phyloP scores from a whole-genome alignment of 208 protist species.

The Angomonas ambiguus region DNA sequence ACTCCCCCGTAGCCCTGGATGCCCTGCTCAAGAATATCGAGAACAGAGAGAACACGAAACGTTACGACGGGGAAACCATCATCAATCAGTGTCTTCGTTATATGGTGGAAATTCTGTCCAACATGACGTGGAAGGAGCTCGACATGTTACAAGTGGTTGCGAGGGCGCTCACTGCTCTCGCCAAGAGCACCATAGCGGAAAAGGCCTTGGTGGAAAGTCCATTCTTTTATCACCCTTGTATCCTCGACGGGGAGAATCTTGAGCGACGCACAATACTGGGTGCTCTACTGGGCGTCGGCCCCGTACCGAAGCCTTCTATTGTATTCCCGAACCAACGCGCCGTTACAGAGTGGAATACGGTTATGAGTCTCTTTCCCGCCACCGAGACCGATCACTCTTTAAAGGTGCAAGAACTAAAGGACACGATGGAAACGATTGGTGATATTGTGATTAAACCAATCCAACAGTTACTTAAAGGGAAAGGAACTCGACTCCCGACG shows the following conservation, averaged over 20 bases:
- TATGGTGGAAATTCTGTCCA: constrained; percentile 45
- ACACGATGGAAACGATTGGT: constrained; percentile 34
- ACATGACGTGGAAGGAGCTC: constrained; percentile 43
- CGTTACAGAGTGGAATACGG: constrained; percentile 20
- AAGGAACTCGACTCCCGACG: constrained; percentile 57
- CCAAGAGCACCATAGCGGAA: constrained; percentile 34
- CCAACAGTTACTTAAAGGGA: constrained; percentile 45
- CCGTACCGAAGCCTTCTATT: constrained; percentile 14
- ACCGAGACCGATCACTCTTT: constrained; percentile 31
- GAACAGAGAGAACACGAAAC: constrained; percentile 19
- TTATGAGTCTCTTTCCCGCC: constrained; percentile 47
- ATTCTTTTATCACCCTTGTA: constrained; percentile 45
- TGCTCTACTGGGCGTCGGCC: constrained; percentile 62
- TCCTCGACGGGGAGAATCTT: constrained; percentile 49
- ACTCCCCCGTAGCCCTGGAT: constrained; percentile 42
- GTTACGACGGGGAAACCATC: constrained; percentile 33
- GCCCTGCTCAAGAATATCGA: constrained; percentile 64
- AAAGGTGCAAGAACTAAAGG: constrained; percentile 47
- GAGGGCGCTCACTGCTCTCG: constrained; percentile 38
- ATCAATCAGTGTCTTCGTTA: constrained; percentile 67
- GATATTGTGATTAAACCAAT: constrained; percentile 53
- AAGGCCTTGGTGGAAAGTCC: constrained; percentile 40
- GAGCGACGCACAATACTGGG: constrained; percentile 72
- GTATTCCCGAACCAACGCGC: background rate
- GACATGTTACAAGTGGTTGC: constrained; percentile 38